Evolutionary conservation across 208 protist species (phyloP).

Genomic region (Leishmania major): DNA sequence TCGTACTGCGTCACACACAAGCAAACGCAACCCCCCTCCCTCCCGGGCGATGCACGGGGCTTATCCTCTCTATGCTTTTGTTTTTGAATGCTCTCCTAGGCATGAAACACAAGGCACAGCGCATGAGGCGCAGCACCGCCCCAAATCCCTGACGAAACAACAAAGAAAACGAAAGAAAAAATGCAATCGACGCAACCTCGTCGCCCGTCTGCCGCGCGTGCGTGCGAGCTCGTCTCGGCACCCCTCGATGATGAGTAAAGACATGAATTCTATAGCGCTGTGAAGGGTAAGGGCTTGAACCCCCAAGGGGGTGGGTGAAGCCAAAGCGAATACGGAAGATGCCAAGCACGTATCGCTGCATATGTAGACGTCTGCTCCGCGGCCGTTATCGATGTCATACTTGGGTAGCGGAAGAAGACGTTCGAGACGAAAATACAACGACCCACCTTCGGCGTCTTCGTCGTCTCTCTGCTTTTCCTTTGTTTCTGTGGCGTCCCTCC

Average conservation of each 20-base stretch:
- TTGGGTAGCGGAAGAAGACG: not conserved
- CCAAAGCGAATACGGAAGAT: not conserved
- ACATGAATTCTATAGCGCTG: not conserved
- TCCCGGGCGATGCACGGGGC: not conserved
- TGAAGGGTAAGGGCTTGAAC: not conserved
- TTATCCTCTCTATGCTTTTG: not conserved
- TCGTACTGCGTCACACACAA: not conserved
- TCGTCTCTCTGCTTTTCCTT: not conserved
- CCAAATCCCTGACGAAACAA: not conserved
- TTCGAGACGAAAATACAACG: not conserved
- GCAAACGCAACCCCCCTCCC: not conserved
- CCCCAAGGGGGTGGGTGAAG: not conserved
- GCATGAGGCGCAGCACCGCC: not conserved
- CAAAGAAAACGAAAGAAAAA: not conserved
- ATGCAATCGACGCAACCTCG: not conserved
- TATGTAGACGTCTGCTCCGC: not conserved
- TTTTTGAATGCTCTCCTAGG: not conserved
- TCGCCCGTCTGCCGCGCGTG: too few relatives aligned
- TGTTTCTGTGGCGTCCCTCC: not conserved
- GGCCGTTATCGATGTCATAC: not conserved
- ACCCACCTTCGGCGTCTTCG: not conserved
- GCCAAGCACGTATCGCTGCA: not conserved
- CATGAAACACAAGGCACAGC: not conserved
- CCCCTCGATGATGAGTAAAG: not conserved
- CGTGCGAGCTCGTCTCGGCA: not conserved